Evolutionary conservation across 495 filamentous ascomycete genomes (phyloP), one percentile per base, ranked within the genome.

Genomic region (Amniculicola lignicola): DNA sequence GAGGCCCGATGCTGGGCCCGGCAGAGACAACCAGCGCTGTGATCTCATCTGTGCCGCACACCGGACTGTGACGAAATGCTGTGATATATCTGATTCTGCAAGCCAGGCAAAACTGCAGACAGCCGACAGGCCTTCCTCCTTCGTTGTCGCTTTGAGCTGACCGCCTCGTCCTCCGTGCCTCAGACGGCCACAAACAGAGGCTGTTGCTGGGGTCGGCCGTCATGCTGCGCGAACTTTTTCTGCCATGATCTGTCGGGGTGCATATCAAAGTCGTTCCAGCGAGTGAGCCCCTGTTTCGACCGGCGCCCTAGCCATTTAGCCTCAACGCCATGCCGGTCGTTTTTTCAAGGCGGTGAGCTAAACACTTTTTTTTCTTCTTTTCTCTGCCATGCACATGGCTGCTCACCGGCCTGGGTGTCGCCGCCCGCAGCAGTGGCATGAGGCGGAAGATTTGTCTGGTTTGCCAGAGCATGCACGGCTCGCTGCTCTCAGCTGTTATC

Each of bases 201-300:
- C 14, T 29, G 38, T 18, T 6, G 37, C 10, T 18, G 23, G 14
- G 9, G 6, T 3, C 23, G 12, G 22, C 37, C 19, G 24, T 28
- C 42, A 25, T 22, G 37, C 10, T 15, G 33, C 47, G 28, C 21
- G 39, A 25, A 31, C 31, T 15, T 42, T 50, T 40, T 27, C 39
- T 38, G 10, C 48, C 55, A 56, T 61, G 58, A 61, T 61, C 58
- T 45, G 51, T 51, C 39, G 51, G 44, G 6, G 18, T 61, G 58
- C 58, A 61, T 61, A 50, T 41, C 44, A 35, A 33, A 19, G 24
- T 39, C 12, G 48, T 42, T 28, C 48, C 56, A 53, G 51, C 50
- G 42, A 43, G 58, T 15, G 18, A 25, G 23, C 51, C 58, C 51
- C 51, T 50, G 58, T 56, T 47, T 49, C 38, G 33, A 14, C 15